phyloP scores from a whole-genome alignment of 768 basidiomycete genomes.

The Rhodotorula babjevae region DNA sequence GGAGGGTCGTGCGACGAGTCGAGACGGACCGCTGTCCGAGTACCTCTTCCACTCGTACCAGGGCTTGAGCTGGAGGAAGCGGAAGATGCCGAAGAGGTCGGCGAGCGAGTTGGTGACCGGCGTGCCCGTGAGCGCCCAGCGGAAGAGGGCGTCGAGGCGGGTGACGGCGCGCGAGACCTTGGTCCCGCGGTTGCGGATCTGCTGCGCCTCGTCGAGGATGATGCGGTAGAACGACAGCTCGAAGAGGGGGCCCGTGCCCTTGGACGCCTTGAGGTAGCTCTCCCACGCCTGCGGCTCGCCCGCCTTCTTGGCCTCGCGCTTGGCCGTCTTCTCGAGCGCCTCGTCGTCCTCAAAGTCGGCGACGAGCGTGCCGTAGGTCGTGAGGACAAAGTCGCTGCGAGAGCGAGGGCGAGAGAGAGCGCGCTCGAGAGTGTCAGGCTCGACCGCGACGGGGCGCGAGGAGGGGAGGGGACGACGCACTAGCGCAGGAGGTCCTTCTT shows the following conservation, averaged over 20 bases:
- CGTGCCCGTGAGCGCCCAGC: slow-evolving; percentile 72
- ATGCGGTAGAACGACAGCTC: slow-evolving; percentile 47
- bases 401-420: neutral
- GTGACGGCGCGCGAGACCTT: slow-evolving; percentile 57
- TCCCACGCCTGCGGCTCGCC: slow-evolving; percentile 2
- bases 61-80: slow-evolving; percentile 58
- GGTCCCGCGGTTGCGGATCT: slow-evolving; percentile 46
- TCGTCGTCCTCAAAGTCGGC: slow-evolving; percentile 45
- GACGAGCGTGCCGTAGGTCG: slow-evolving; percentile 50
- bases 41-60: slow-evolving; percentile 66
- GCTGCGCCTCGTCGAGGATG: slow-evolving; percentile 54
- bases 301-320: neutral
- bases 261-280: slow-evolving; percentile 32
- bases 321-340: neutral
- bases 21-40: slow-evolving; percentile 49
- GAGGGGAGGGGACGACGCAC: neutral
- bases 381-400: slow-evolving; percentile 61
- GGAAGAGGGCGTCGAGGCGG: slow-evolving; percentile 54
- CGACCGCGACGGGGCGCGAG: too few species aligned
- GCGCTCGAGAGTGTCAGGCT: too few species aligned
- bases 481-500: slow-evolving; percentile 53
- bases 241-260: slow-evolving; percentile 44
- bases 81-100: slow-evolving; percentile 70
- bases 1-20: neutral
- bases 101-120: slow-evolving; percentile 71